Conservation (phyloP, 169 alveolate genomes). For the Eimeria sp. region DNA sequence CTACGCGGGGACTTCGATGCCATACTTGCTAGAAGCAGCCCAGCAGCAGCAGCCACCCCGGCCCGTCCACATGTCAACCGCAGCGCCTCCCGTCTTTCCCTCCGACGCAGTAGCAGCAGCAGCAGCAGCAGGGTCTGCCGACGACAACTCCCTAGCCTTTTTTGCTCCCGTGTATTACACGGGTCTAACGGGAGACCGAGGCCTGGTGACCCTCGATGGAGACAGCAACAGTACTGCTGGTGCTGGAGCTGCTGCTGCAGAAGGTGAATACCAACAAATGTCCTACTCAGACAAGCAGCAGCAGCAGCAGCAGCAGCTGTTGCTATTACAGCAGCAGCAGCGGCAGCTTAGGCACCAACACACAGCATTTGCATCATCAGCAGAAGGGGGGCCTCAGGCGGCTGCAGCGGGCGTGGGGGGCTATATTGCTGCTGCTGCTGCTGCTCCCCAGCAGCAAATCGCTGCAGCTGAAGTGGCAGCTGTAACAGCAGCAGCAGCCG, state of each 20-base stretch:
- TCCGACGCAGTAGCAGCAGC: constrained; percentile 72
- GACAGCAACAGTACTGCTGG: constrained; percentile 38
- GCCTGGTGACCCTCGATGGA: constrained; percentile 30
- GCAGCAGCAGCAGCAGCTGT: constrained; percentile 40
- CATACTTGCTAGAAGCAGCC: constrained; percentile 15
- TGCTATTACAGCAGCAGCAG: constrained; percentile 51
- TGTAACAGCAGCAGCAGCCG: constrained; percentile 29
- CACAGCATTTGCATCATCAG: neutral
- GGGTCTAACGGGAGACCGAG: constrained; percentile 77
- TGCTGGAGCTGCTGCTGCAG: constrained; percentile 22
- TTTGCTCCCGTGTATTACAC: constrained; percentile 64
- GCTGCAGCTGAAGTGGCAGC: neutral
- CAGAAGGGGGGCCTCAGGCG: neutral
- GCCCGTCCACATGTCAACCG: neutral
- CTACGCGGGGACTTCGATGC: neutral
- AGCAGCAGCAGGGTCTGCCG: constrained; percentile 44
- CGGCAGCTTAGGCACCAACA: neutral
- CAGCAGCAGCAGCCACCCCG: constrained; percentile 7
- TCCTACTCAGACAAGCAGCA: constrained; percentile 13
- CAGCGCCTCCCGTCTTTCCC: constrained; percentile 36
- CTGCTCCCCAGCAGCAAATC: constrained; percentile 12
- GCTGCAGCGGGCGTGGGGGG: constrained; percentile 7
- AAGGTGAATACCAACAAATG: neutral
- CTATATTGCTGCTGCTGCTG: constrained; percentile 36
- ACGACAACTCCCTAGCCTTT: constrained; percentile 30